Evolutionary conservation across 768 basidiomycete species (phyloP).

Genomic region (Termitomyces sp.): DNA sequence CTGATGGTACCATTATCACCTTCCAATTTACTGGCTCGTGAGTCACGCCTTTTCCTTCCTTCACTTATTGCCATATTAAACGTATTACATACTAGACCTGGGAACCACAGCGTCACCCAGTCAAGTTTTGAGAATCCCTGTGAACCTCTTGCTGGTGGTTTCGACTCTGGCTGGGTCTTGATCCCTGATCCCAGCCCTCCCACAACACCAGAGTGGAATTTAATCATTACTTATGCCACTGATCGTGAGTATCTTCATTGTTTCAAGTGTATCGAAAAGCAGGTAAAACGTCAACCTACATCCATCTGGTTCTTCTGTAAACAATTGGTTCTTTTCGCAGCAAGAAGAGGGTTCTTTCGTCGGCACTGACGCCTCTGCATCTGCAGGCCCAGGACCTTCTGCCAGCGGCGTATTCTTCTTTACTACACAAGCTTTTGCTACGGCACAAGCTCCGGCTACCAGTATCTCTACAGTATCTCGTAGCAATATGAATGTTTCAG

Average conservation of each 20-base stretch:
- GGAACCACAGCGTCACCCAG: constrained; percentile 52
- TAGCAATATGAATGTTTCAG: neutral
- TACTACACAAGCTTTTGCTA: constrained; percentile 14
- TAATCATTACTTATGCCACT: constrained; percentile 43
- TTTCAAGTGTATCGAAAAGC: neutral
- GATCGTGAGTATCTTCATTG: constrained; percentile 29
- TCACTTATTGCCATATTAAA: neutral
- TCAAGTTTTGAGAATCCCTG: constrained; percentile 41
- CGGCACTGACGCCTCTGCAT: constrained; percentile 43
- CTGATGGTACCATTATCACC: constrained; percentile 38
- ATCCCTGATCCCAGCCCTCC: constrained; percentile 23
- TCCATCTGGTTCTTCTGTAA: constrained; percentile 62
- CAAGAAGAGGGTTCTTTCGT: constrained; percentile 36
- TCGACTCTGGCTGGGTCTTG: constrained; percentile 48
- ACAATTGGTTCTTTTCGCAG: constrained; percentile 26
- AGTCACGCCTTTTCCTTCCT: constrained; percentile 6
- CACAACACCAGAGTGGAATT: constrained; percentile 35
- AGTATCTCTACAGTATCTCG: neutral
- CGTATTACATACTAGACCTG: constrained; percentile 25
- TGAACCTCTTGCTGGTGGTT: constrained; percentile 36
- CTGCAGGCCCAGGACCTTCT: constrained; percentile 34
- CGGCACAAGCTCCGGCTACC: neutral
- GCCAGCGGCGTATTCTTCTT: constrained; percentile 23
- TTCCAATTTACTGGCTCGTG: constrained; percentile 45
- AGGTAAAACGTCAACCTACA: neutral